These are phyloP conservation scores for Cladosporium sp. DNA, from an alignment of 2,329 filamentous ascomycete species.

Conservation along the genomic window DNA sequence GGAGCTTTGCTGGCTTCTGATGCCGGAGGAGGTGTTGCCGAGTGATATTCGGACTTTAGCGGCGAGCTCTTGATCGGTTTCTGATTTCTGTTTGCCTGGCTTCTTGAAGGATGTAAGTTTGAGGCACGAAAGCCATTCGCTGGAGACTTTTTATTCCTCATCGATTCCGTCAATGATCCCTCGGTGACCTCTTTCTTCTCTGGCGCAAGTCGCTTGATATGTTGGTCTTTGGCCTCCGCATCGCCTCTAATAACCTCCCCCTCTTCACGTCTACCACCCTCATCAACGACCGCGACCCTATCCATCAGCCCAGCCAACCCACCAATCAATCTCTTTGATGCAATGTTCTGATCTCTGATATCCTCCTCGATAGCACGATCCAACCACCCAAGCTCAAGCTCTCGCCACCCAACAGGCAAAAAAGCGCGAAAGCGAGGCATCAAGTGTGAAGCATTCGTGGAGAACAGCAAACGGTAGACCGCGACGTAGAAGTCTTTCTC, in stretches of 20 bases:
- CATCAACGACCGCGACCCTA: neutral
- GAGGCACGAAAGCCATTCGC: neutral
- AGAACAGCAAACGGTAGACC: constrained; percentile 17
- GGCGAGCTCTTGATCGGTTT: too few relatives aligned
- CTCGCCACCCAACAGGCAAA: constrained; percentile 16
- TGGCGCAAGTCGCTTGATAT: neutral
- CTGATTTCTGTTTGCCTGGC: too few relatives aligned
- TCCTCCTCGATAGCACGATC: constrained; percentile 13
- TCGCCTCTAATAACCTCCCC: neutral
- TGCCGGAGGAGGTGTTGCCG: too few relatives aligned
- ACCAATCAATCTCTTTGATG: neutral
- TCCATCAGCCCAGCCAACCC: neutral
- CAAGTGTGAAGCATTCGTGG: constrained; percentile 11
- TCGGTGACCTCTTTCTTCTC: neutral
- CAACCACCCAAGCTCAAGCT: constrained; percentile 14
- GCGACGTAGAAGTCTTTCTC: constrained; percentile 17
- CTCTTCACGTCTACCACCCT: too few relatives aligned
- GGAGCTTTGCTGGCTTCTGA: too few relatives aligned
- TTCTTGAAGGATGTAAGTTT: too few relatives aligned
- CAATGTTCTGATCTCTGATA: neutral
- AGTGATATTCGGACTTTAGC: too few relatives aligned
- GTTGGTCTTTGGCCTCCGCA: neutral
- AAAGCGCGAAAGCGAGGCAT: constrained; percentile 15
- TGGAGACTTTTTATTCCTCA: constrained; percentile 4
- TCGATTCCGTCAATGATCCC: neutral